Base-by-base conservation (phyloP, 306 rosid genomes). In the Rosa chinensis region DNA sequence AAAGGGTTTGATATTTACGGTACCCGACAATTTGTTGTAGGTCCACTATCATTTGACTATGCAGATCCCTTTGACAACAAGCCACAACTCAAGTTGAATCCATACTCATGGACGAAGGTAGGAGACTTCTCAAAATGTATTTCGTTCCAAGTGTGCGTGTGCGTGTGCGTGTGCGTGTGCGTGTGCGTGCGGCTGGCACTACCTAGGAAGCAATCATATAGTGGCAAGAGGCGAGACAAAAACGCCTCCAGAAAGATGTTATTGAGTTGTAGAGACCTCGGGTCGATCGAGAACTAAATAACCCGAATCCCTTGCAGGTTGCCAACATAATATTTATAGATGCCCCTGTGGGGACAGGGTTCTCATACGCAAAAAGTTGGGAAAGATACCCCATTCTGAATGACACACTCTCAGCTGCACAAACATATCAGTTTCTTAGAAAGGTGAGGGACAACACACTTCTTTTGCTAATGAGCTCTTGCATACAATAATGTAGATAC, bases 241-340 rank as follows among this genome's bases (percentile, higher is more conserved):
- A 50, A 78, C 5, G 6, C 44, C 44, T 42, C 44, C 44, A 42
- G 44, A 42, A 40, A 3, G 42, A 40, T 3, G 42, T 40, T 40
- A 40, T 40, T 3, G 42, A 40, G 5, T 40, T 40, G 43, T 40
- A 40, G 43, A 40, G 43, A 40, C 32, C 32, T 40, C 43, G 6
- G 43, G 43, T 3, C 43, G 6, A 40, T 40, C 43, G 43, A 40
- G 43, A 40, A 40, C 43, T 40, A 3, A 40, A 40, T 40, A 28
- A 28, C 32, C 32, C 32, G 32, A 28, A 28, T 28, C 32, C 2
- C 43, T 40, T 37, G 7, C 25, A 70, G 75, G 58, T 70, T 23
- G 82, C 82, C 2, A 78, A 56, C 42, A 78, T 78, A 23, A 39
- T 78, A 55, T 78, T 78, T 55, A 3, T 78, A 17, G 82, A 78